phyloP scores from a whole-genome alignment of 148 eudicot species.

The Rheum nobile region DNA sequence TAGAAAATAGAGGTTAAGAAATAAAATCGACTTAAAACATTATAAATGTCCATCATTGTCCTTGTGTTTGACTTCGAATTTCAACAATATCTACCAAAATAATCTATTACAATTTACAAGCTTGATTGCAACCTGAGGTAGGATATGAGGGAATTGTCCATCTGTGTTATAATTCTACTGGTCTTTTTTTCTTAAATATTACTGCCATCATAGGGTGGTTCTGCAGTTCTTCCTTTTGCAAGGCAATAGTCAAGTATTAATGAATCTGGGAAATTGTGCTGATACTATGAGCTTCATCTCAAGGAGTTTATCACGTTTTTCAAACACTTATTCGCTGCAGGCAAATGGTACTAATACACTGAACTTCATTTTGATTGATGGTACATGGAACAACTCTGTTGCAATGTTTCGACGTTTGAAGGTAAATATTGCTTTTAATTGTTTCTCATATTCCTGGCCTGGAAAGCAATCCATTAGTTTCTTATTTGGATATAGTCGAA shows the following conservation, averaged over 20 bases:
- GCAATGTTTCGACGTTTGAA: slow-evolving; percentile 92
- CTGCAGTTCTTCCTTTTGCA: neutral
- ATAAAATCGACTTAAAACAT: too few relatives aligned
- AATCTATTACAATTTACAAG: neutral
- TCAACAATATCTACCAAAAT: neutral
- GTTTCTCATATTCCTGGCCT: neutral
- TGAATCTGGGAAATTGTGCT: too few relatives aligned
- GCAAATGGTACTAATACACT: slow-evolving; percentile 26
- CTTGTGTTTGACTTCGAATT: neutral
- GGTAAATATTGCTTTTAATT: slow-evolving; percentile 31
- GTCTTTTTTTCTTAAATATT: neutral
- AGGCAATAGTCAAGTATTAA: too few relatives aligned
- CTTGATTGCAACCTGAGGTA: neutral
- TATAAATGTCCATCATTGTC: too few relatives aligned
- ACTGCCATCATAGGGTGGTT: neutral
- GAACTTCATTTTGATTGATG: slow-evolving; percentile 80
- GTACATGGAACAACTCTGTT: slow-evolving; percentile 90
- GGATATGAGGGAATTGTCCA: neutral
- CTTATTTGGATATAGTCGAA: too few relatives aligned
- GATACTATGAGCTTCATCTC: neutral
- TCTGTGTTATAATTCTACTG: neutral
- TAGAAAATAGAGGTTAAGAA: too few relatives aligned
- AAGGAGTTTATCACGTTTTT: slow-evolving; percentile 7
- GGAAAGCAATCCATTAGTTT: neutral
- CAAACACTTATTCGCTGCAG: slow-evolving; percentile 17